Percentiles rank a stretch among this genome's conserved stretches.
Evolutionary conservation across 495 filamentous ascomycete genomes (phyloP).

Genomic region (Neurospora intermedia): DNA sequence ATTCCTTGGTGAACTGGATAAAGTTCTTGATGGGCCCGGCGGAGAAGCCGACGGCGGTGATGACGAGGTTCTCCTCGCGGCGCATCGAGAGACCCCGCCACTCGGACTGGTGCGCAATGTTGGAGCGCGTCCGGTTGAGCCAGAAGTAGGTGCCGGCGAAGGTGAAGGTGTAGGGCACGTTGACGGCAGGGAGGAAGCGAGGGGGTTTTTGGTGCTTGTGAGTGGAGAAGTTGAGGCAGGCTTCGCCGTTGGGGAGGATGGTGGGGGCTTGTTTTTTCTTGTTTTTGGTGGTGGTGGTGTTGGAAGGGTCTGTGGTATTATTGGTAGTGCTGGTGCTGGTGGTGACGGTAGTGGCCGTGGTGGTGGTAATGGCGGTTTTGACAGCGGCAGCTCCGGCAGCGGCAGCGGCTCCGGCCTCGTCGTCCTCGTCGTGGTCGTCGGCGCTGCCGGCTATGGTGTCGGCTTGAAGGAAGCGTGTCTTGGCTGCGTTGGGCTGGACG

Average conservation of each 20-base stretch:
- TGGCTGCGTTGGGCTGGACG: constrained; percentile 38
- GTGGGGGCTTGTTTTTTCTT: constrained; percentile 31
- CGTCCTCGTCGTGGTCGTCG: not conserved
- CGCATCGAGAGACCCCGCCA: not conserved
- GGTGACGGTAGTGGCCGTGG: not conserved
- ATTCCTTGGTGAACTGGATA: constrained; percentile 43
- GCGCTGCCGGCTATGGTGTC: constrained; percentile 28
- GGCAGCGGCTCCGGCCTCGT: not conserved
- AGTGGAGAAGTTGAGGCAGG: constrained; percentile 35
- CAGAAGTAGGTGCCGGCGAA: constrained; percentile 28
- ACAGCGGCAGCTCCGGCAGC: not conserved
- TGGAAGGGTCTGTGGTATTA: constrained; percentile 16
- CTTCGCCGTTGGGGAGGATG: constrained; percentile 23
- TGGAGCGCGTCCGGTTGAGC: constrained; percentile 21
- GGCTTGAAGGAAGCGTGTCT: constrained; percentile 45
- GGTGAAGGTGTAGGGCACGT: constrained; percentile 30
- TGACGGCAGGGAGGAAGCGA: constrained; percentile 31
- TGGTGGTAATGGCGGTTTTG: not conserved
- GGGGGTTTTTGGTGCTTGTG: constrained; percentile 27
- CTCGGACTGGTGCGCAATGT: not conserved
- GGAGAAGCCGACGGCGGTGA: constrained; percentile 34
- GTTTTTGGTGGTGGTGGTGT: constrained; percentile 39
- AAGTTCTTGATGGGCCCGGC: constrained; percentile 52
- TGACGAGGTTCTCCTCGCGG: constrained; percentile 23
- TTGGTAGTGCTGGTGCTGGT: constrained; percentile 25